A percentile compares a stretch with the other conserved stretches of the same genome.
phyloP scores from a whole-genome alignment of 1,284 basidiomycete genomes.

The Heterobasidion annosum region DNA sequence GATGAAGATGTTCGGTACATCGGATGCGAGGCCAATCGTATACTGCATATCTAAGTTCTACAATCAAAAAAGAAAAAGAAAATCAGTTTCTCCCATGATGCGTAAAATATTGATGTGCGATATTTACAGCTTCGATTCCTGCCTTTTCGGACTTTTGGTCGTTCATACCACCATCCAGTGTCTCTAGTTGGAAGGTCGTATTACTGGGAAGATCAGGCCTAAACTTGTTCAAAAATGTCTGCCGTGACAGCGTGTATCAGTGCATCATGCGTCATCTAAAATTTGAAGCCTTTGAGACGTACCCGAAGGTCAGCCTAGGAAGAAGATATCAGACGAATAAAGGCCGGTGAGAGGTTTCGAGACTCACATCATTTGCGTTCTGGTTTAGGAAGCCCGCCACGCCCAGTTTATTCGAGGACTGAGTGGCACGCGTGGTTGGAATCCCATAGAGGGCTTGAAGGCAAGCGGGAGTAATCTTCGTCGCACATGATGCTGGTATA shows the following conservation, averaged over 20 bases:
- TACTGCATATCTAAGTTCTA: slow-evolving; percentile 27
- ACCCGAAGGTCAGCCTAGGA: background rate
- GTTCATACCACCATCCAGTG: background rate
- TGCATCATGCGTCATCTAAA: background rate
- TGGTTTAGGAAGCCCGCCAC: slow-evolving; percentile 24
- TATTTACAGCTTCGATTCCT: background rate
- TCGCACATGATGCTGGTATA: slow-evolving; percentile 13
- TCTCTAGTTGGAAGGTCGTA: slow-evolving; percentile 11
- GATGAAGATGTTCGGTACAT: slow-evolving; percentile 54
- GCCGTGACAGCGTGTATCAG: background rate
- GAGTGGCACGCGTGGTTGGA: slow-evolving; percentile 20
- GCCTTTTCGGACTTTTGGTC: slow-evolving; percentile 22
- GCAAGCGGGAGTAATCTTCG: slow-evolving; percentile 18
- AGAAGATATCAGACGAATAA: slow-evolving; percentile 1
- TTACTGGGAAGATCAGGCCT: slow-evolving; percentile 16
- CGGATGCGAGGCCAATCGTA: slow-evolving; percentile 48
- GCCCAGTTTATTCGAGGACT: slow-evolving; percentile 16
- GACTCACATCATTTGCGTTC: slow-evolving; percentile 12
- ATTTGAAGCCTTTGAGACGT: background rate
- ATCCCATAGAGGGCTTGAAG: slow-evolving; percentile 22
- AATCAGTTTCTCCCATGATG: too few species aligned
- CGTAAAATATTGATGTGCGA: too few species aligned
- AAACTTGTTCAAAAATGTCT: slow-evolving; percentile 11
- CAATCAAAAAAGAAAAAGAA: background rate
- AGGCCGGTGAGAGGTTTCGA: slow-evolving; percentile 9